phyloP scores from a whole-genome alignment of 371 early-diverging fungal species.

The Coemansia sp. region DNA sequence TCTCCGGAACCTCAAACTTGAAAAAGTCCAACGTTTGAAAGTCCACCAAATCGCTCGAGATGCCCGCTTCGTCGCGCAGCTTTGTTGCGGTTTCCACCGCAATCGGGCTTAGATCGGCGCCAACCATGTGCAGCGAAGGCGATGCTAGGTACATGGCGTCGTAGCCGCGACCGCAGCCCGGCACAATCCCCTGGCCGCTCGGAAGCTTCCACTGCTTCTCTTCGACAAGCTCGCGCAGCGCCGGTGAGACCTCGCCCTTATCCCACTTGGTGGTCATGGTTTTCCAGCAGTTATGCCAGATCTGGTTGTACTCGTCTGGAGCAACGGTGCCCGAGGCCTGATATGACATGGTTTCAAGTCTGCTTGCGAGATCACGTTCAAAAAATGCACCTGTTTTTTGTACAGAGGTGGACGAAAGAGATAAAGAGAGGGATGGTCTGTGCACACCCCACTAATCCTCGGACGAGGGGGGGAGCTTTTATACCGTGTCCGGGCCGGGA shows the following conservation, averaged over 20 bases:
- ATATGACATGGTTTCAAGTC: constrained; percentile 5
- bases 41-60: constrained; percentile 53
- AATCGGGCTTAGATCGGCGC: constrained; percentile 70
- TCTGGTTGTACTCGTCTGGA: constrained; percentile 34
- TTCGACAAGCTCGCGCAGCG: constrained; percentile 62
- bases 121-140: constrained; percentile 59
- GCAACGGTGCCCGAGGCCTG: constrained; percentile 1
- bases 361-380: neutral
- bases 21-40: constrained; percentile 75
- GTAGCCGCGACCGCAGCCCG: constrained; percentile 84
- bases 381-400: neutral
- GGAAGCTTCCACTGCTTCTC: constrained; percentile 61
- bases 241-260: constrained; percentile 62
- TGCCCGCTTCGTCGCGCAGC: constrained; percentile 51
- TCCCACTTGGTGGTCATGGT: constrained; percentile 64
- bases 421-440: too few species aligned
- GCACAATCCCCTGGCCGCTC: constrained; percentile 68
- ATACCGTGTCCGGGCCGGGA: too few species aligned
- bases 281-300: constrained; percentile 65
- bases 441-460: too few species aligned
- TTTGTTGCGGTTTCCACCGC: constrained; percentile 60
- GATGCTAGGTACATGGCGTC: constrained; percentile 73
- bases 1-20: constrained; percentile 58
- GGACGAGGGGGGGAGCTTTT: too few species aligned
- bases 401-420: too few species aligned